Conservation (phyloP, 768 basidiomycete species). For the Saitozyma podzolica region DNA sequence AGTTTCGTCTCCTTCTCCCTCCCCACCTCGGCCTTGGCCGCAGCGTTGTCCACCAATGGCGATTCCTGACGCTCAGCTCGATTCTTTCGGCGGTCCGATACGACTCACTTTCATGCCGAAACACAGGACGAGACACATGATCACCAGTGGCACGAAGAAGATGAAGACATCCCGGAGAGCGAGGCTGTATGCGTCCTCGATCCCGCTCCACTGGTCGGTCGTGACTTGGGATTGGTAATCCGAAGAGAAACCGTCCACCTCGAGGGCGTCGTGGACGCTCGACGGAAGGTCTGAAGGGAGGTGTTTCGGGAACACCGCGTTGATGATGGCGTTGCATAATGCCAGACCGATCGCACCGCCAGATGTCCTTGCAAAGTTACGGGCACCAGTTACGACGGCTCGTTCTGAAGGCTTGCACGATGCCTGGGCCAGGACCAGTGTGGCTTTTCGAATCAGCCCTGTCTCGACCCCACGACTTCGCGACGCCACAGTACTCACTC, state of each 20-base stretch:
- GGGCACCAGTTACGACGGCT: conserved; percentile 37
- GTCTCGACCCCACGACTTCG: conserved; percentile 11
- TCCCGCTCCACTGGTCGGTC: background rate
- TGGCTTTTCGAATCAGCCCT: conserved; percentile 1
- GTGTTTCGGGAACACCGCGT: conserved; percentile 29
- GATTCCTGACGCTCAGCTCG: no score
- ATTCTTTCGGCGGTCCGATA: no score
- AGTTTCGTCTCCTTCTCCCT: no score
- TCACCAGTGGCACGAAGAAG: conserved; percentile 37
- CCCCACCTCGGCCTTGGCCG: no score
- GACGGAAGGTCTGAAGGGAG: conserved; percentile 25
- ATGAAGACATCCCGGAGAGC: conserved; percentile 39
- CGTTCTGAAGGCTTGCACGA: conserved; percentile 30
- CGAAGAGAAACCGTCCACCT: background rate
- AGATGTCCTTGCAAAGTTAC: conserved; percentile 27
- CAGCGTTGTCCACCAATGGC: no score
- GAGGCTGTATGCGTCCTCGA: conserved; percentile 23
- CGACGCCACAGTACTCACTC: conserved; percentile 6
- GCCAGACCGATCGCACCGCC: conserved; percentile 48
- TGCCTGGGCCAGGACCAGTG: conserved; percentile 38
- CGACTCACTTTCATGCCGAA: conserved; percentile 26
- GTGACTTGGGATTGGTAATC: background rate
- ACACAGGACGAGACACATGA: conserved; percentile 28
- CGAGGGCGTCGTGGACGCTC: background rate
- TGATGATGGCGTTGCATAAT: conserved; percentile 34